Percentiles rank a stretch among this genome's conserved stretches.
Conservation (phyloP, 495 filamentous ascomycete genomes). For the Rostrohypoxylon terebratum region DNA sequence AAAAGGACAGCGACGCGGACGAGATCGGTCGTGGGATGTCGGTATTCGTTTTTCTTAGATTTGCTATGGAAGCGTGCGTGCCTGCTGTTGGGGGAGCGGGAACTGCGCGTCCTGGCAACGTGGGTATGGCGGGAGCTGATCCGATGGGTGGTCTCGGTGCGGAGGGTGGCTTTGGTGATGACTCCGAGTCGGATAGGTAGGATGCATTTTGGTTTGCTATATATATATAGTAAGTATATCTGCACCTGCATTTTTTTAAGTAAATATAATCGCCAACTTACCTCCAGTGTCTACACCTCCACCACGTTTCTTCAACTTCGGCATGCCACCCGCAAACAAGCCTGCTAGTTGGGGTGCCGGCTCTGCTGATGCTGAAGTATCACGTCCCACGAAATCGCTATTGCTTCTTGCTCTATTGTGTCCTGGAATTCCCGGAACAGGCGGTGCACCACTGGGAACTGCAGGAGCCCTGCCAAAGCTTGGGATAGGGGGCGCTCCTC, state of each 20-base stretch:
- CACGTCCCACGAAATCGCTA: conserved; percentile 72
- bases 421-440: conserved; percentile 64
- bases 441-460: conserved; percentile 71
- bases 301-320: conserved; percentile 86
- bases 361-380: conserved; percentile 57
- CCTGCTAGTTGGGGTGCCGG: conserved; percentile 86
- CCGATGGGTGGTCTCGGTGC: conserved; percentile 72
- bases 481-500: conserved; percentile 85
- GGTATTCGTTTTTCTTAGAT: conserved; percentile 69
- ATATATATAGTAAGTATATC: conserved; percentile 48
- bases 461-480: conserved; percentile 66
- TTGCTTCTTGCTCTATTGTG: conserved; percentile 81
- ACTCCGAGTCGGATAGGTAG: conserved; percentile 84
- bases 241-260: too few species aligned
- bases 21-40: conserved; percentile 66
- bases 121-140: conserved; percentile 70
- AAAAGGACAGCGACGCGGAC: conserved; percentile 57
- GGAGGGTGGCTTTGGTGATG: conserved; percentile 70
- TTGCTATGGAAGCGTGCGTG: conserved; percentile 69
- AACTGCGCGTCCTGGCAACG: conserved; percentile 64
- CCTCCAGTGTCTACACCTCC: conserved; percentile 90
- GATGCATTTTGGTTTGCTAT: conserved; percentile 76
- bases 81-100: conserved; percentile 53
- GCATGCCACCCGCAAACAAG: conserved; percentile 93
- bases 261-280: conserved; percentile 47